Base-by-base conservation (phyloP, 2,329 filamentous ascomycete genomes). In the Camptophora hylomeconis region DNA sequence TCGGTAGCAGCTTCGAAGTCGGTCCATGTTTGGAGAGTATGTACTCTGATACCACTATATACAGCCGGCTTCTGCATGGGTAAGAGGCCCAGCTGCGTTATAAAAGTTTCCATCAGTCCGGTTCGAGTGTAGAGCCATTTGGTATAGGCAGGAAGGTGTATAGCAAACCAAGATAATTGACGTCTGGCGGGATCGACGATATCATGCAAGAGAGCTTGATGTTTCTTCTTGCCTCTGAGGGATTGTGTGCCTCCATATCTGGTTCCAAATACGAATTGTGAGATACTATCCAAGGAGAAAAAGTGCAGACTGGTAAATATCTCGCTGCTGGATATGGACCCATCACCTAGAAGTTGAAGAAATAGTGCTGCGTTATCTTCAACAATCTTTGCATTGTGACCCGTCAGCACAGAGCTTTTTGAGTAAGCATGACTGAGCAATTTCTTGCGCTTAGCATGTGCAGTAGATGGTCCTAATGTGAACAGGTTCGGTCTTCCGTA, bases 251-350 rank as follows among this genome's bases (percentile, higher is more conserved):
- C 56, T 3, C 62, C 64, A 34, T 51, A 38, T 5, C 38, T 26
- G 2, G 45, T 39, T 2, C 65, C 65, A 32, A 67, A 69, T 0
- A 69, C 42, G 26, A 69, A 67, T 4, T 55, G 51, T 0, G 65
- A 67, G 35, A 69, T 68, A 27, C 49, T 57, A 42, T 71, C 65
- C 8, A 71, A 49, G 7, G 61, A 60, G 44, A 61, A 69, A 42
- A 62, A 69, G 44, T 69, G 65, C 13, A 69, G 45, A 28, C 51
- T 62, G 2, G 43, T 42, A 36, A 67, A 68, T 17, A 65, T 60
- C 35, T 69, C 61, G 15, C 51, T 50, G 3, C 50, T 45, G 2
- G 37, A 35, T 1, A 48, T 45, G 3, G 47, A 41, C 11, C 58
- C 49, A 3, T 27, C 29, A 28, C 60, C 50, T 11, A 67, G 28